phyloP scores from a whole-genome alignment of 352 stramenopile species.

The Phytophthora tentaculata region DNA sequence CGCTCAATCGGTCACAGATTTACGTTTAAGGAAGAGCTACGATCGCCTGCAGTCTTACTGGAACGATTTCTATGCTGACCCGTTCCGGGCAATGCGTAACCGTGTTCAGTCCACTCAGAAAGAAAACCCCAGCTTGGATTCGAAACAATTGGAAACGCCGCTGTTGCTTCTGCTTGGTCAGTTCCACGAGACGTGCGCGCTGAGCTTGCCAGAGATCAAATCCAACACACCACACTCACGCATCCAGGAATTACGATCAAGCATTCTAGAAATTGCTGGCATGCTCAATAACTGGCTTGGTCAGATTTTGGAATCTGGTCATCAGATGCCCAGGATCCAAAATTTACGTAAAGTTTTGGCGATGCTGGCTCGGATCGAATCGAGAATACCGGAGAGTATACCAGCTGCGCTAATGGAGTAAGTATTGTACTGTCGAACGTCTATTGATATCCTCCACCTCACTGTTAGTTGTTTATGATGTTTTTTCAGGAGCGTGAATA shows the following conservation, averaged over 20 bases:
- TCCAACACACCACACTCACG: neutral
- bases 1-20: too few relatives aligned
- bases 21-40: neutral
- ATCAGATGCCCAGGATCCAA: neutral
- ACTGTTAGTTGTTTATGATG: neutral
- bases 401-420: neutral
- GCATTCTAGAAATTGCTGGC: neutral
- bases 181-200: neutral
- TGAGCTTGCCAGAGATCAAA: neutral
- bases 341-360: neutral
- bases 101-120: neutral
- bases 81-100: neutral
- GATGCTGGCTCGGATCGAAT: neutral
- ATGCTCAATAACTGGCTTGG: neutral
- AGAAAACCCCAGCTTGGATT: too few relatives aligned
- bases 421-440: too few relatives aligned
- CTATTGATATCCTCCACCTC: too few relatives aligned
- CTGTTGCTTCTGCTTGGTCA: neutral
- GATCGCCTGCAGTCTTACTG: neutral
- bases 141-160: neutral
- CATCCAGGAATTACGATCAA: neutral
- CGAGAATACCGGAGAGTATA: neutral
- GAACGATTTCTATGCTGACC: neutral
- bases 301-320: neutral
- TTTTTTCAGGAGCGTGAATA: neutral